Conservation (phyloP, 257 asterid genomes). For the Plantago major region DNA sequence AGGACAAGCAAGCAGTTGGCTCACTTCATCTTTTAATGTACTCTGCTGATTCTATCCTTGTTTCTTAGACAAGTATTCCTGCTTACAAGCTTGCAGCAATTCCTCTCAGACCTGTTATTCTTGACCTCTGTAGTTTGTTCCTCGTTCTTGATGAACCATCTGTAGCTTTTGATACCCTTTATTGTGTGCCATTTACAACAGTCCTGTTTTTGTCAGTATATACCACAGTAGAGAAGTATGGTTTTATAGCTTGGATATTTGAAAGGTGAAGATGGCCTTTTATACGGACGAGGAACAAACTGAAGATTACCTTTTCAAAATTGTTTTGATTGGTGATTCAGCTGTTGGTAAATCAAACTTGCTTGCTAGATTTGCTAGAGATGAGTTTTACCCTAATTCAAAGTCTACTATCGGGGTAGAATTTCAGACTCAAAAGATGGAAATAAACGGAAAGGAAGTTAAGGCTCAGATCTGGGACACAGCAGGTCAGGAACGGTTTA, state of each 20-base stretch:
- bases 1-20: slow-evolving; percentile 9
- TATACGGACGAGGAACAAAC: slow-evolving; percentile 55
- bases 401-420: slow-evolving; percentile 97
- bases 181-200: slow-evolving; percentile 12
- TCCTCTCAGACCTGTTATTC: slow-evolving; percentile 15
- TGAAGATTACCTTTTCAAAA: slow-evolving; percentile 82
- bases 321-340: slow-evolving; percentile 79
- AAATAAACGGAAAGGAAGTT: slow-evolving; percentile 79
- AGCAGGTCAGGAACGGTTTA: slow-evolving; percentile 96
- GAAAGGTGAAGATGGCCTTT: slow-evolving; percentile 55
- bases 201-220: slow-evolving; percentile 16
- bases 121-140: slow-evolving; percentile 2
- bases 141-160: background rate
- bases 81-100: slow-evolving; percentile 30
- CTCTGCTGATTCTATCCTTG: slow-evolving; percentile 26
- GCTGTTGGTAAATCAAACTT: slow-evolving; percentile 96
- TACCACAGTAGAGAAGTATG: slow-evolving; percentile 29
- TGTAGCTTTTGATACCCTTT: slow-evolving; percentile 6
- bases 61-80: slow-evolving; percentile 19
- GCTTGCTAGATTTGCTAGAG: slow-evolving; percentile 94
- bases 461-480: slow-evolving; percentile 99
- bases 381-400: slow-evolving; percentile 85
- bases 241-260: slow-evolving; percentile 21
- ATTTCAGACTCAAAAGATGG: slow-evolving; percentile 91
- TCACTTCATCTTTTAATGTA: slow-evolving; percentile 2